Percentiles rank a stretch among this genome's conserved stretches.
Evolutionary conservation across 2,329 filamentous ascomycete genomes (phyloP).

Genomic region (Epichloe gansuensis): DNA sequence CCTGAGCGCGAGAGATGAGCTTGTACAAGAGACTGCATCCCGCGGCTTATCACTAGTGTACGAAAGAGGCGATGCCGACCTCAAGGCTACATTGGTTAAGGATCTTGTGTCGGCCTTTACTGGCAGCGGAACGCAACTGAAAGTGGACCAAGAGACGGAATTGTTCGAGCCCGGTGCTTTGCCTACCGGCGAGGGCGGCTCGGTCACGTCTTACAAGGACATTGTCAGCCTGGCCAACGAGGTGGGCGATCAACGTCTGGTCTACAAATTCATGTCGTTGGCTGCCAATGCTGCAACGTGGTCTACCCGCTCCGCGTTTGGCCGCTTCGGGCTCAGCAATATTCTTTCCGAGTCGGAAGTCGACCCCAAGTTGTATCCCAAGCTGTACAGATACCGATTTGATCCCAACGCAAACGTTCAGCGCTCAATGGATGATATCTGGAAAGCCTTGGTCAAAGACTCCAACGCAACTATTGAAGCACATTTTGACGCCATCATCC

Average conservation of each 20-base stretch:
- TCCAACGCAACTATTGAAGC: conserved; percentile 61
- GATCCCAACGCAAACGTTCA: conserved; percentile 92
- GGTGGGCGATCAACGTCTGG: conserved; percentile 88
- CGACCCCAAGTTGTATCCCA: conserved; percentile 90
- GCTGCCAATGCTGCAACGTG: conserved; percentile 93
- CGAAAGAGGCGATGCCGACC: conserved; percentile 70
- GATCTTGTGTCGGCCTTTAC: conserved; percentile 87
- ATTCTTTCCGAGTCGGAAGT: conserved; percentile 80
- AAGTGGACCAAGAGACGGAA: conserved; percentile 82
- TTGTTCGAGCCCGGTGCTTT: conserved; percentile 85
- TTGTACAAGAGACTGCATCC: conserved; percentile 92
- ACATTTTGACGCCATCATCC: conserved; percentile 81
- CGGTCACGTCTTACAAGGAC: conserved; percentile 92
- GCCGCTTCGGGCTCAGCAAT: conserved; percentile 80
- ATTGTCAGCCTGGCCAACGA: conserved; percentile 94
- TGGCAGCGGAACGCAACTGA: conserved; percentile 59
- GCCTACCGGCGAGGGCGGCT: conserved; percentile 78
- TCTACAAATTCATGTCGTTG: conserved; percentile 97
- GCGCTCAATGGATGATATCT: conserved; percentile 94
- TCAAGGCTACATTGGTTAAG: conserved; percentile 73
- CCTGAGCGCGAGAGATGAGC: conserved; percentile 76
- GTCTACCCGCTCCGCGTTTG: conserved; percentile 94
- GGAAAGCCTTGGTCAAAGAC: conserved; percentile 91
- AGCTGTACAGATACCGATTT: conserved; percentile 87
- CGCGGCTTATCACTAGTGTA: conserved; percentile 87